phyloP scores from a whole-genome alignment of 2,329 filamentous ascomycete species.

The Neofusicoccum cordaticola region DNA sequence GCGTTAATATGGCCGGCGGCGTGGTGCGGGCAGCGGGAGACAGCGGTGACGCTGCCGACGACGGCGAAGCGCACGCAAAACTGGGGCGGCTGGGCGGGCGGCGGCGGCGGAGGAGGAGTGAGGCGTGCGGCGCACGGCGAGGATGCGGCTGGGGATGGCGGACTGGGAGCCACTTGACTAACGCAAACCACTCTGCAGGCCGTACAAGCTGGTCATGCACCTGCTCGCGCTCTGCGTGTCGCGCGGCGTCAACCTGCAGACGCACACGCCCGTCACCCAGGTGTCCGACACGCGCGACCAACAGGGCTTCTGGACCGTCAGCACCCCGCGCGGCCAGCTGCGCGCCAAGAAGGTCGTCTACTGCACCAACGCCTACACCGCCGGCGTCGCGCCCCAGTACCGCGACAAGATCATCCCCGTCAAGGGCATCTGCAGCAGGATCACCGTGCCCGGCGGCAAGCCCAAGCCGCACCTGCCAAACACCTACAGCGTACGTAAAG shows the following conservation, averaged over 20 bases:
- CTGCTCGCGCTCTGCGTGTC: slow-evolving; percentile 21
- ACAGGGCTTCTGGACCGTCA: slow-evolving; percentile 17
- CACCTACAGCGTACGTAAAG: slow-evolving; percentile 26
- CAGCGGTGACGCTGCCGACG: background rate
- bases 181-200: slow-evolving; percentile 19
- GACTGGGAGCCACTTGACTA: background rate
- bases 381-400: slow-evolving; percentile 30
- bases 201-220: slow-evolving; percentile 30
- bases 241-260: slow-evolving; percentile 27
- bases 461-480: slow-evolving; percentile 24
- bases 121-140: background rate
- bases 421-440: slow-evolving; percentile 28
- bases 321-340: slow-evolving; percentile 25
- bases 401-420: slow-evolving; percentile 37
- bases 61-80: too few relatives aligned
- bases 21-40: background rate
- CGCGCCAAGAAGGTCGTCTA: slow-evolving; percentile 25
- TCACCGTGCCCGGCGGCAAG: background rate
- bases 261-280: slow-evolving; percentile 22
- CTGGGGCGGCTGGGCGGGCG: too few relatives aligned
- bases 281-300: slow-evolving; percentile 1
- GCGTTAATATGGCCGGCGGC: background rate
- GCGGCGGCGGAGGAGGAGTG: background rate
- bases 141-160: background rate
- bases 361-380: slow-evolving; percentile 30